A percentile compares a stretch with the other conserved stretches of the same genome.
These are phyloP conservation scores for Aspergillus hortae DNA, from an alignment of 2,329 filamentous ascomycete species.

Conservation along the genomic window DNA sequence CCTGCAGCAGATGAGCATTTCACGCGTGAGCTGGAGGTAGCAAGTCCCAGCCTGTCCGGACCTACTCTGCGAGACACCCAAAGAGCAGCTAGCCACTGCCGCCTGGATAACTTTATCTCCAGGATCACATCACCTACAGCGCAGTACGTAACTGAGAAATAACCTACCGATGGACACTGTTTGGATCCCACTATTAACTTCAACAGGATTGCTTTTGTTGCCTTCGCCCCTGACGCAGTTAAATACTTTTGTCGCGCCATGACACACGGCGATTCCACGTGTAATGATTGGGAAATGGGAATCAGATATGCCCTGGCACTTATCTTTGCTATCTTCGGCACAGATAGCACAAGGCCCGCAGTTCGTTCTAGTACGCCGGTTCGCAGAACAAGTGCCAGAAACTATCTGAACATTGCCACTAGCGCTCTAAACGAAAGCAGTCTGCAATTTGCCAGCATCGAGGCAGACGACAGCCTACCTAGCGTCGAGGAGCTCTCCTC, in stretches of 20 bases:
- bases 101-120: not conserved
- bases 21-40: constrained; percentile 1
- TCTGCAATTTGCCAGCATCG: not conserved
- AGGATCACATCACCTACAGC: not conserved
- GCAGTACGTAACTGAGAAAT: no score
- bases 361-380: not conserved
- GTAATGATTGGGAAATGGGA: not conserved
- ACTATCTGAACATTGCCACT: not conserved
- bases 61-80: not conserved
- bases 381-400: not conserved
- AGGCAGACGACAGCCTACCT: not conserved
- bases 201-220: not conserved
- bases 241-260: not conserved
- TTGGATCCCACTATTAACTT: not conserved
- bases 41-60: not conserved
- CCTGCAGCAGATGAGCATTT: not conserved
- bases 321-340: not conserved
- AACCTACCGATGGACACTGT: not conserved
- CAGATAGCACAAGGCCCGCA: not conserved
- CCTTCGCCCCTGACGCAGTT: not conserved
- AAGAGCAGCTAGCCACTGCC: no score
- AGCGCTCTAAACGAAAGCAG: not conserved
- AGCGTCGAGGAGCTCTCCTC: not conserved
- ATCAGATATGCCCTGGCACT: not conserved
- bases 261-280: not conserved